Percentiles rank a stretch among this genome's conserved stretches.
These are phyloP conservation scores for Phytophthora cajani DNA, from an alignment of 352 stramenopile species.

Conservation along the genomic window DNA sequence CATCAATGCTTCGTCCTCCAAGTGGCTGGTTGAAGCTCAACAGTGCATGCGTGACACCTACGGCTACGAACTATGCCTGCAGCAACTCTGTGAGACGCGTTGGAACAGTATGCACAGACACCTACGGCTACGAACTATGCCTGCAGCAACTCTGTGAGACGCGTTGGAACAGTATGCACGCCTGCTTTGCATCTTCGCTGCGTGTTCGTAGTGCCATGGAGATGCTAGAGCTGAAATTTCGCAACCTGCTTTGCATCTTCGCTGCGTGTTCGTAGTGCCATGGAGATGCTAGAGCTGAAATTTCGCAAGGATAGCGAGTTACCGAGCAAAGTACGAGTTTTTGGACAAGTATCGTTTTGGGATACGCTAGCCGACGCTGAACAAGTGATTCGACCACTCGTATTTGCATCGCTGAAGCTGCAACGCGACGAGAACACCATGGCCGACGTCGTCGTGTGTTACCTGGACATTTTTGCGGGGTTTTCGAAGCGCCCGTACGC, in stretches of 20 bases:
- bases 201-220: no score
- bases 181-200: no score
- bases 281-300: neutral
- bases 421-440: conserved; percentile 16
- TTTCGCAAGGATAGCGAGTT: neutral
- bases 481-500: neutral
- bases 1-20: conserved; percentile 6
- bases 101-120: neutral
- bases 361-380: conserved; percentile 1
- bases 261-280: neutral
- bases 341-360: conserved; percentile 1
- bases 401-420: conserved; percentile 12
- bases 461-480: conserved; percentile 16
- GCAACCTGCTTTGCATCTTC: neutral
- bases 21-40: conserved; percentile 14
- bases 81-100: conserved; percentile 4
- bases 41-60: conserved; percentile 10
- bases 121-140: conserved; percentile 9
- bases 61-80: conserved; percentile 7
- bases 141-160: conserved; percentile 8
- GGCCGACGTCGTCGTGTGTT: conserved; percentile 13
- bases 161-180: neutral
- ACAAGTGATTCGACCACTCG: conserved; percentile 3
- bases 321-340: neutral
- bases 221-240: no score